A percentile compares a stretch with the other conserved stretches of the same genome.
phyloP scores from a whole-genome alignment of 1,284 basidiomycete genomes.

The Marasmius fiardii region DNA sequence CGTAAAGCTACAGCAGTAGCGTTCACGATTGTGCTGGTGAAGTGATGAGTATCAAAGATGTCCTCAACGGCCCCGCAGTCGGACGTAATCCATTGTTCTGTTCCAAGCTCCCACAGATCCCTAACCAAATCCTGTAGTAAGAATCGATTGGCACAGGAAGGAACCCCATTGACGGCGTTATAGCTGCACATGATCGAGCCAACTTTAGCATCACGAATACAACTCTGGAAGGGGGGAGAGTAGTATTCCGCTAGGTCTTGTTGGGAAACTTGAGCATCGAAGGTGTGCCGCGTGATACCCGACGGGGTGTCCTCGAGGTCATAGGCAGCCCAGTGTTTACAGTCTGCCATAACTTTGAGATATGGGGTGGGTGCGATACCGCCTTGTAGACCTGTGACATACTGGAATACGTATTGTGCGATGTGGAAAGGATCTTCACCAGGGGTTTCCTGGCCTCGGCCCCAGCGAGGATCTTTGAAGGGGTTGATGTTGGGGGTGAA shows the following conservation, averaged over 20 bases:
- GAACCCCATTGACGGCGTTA: conserved; percentile 57
- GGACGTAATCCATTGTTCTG: conserved; percentile 48
- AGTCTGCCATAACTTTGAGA: conserved; percentile 50
- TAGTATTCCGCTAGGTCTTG: conserved; percentile 57
- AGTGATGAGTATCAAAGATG: conserved; percentile 48
- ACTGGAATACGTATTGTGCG: conserved; percentile 48
- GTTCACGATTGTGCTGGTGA: conserved; percentile 36
- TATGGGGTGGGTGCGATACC: conserved; percentile 48
- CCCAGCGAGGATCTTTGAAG: conserved; percentile 61
- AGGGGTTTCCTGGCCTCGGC: conserved; percentile 57
- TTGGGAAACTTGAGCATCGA: conserved; percentile 49
- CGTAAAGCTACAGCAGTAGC: conserved; percentile 48
- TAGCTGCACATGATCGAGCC: conserved; percentile 59
- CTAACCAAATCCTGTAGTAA: conserved; percentile 48
- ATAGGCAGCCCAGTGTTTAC: conserved; percentile 58
- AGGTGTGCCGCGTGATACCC: conserved; percentile 42
- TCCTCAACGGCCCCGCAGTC: conserved; percentile 40
- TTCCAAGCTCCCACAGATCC: conserved; percentile 49
- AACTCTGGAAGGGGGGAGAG: conserved; percentile 50
- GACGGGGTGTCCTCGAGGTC: conserved; percentile 51
- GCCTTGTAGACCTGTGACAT: conserved; percentile 53
- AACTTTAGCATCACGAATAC: conserved; percentile 55
- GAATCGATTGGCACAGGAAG: conserved; percentile 49
- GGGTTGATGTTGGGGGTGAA: conserved; percentile 62
- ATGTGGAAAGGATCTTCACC: conserved; percentile 56